Evolutionary conservation across 192 early-diverging fungal genomes (phyloP).

Genomic region (Phlyctochytrium arcticum): DNA sequence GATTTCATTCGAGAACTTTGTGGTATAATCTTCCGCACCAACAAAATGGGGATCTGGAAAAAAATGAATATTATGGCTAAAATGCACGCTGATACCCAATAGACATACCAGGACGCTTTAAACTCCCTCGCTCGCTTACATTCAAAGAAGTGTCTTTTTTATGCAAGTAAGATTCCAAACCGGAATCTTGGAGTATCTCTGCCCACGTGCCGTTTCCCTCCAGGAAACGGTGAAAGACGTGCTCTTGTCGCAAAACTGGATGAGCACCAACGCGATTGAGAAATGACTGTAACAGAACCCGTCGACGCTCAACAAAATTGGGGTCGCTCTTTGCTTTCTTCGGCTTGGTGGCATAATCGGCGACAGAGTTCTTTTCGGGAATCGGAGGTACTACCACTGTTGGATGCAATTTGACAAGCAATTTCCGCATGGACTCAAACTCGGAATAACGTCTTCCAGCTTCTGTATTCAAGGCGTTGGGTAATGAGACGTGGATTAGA

Average conservation of each 20-base stretch:
- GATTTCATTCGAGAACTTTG: slow-evolving; percentile 79
- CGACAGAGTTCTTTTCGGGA: slow-evolving; percentile 93
- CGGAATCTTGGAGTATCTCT: slow-evolving; percentile 32
- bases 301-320: slow-evolving; percentile 82
- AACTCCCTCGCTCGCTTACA: slow-evolving; percentile 23
- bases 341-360: slow-evolving; percentile 59
- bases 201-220: slow-evolving; percentile 52
- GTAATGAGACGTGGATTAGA: slow-evolving; percentile 46
- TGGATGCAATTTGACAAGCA: slow-evolving; percentile 76
- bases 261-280: slow-evolving; percentile 87
- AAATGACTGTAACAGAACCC: slow-evolving; percentile 90
- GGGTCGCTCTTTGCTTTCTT: slow-evolving; percentile 90
- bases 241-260: slow-evolving; percentile 79
- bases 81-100: not conserved
- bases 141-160: slow-evolving; percentile 23
- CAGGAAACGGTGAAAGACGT: slow-evolving; percentile 90
- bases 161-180: slow-evolving; percentile 33
- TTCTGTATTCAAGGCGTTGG: slow-evolving; percentile 38
- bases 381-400: slow-evolving; percentile 90
- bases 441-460: slow-evolving; percentile 90
- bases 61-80: not conserved
- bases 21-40: slow-evolving; percentile 89
- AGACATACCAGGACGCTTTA: slow-evolving; percentile 38
- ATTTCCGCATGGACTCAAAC: slow-evolving; percentile 85
- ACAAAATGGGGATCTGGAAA: slow-evolving; percentile 76